Conservation (phyloP, 352 stramenopile genomes). For the Pythium phragmiticola region DNA sequence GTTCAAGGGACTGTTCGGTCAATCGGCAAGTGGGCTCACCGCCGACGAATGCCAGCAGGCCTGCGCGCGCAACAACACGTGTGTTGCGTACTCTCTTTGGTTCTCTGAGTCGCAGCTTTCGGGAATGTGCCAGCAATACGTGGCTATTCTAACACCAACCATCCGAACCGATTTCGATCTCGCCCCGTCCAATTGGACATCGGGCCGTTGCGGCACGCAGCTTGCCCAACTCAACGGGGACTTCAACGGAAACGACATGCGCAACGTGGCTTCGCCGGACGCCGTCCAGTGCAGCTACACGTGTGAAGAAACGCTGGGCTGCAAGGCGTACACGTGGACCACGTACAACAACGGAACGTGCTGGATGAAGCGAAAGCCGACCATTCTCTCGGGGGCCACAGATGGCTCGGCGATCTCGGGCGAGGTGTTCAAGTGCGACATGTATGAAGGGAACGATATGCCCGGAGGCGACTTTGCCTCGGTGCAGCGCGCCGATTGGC, state of each 20-base stretch:
- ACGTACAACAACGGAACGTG: slow-evolving; percentile 25
- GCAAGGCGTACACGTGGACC: slow-evolving; percentile 23
- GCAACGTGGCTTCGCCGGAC: neutral
- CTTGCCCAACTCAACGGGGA: slow-evolving; percentile 4
- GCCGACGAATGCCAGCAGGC: no score
- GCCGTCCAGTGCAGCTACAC: neutral
- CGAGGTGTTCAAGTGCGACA: slow-evolving; percentile 6
- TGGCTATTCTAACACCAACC: no score
- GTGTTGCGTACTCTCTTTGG: no score
- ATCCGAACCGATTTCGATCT: no score
- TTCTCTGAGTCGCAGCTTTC: no score
- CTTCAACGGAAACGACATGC: slow-evolving; percentile 15
- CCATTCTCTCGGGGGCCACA: no score
- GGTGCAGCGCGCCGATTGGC: neutral
- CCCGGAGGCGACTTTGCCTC: neutral
- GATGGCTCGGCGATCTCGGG: slow-evolving; percentile 12
- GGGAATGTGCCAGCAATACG: no score
- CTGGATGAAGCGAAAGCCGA: slow-evolving; percentile 31
- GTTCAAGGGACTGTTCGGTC: no score
- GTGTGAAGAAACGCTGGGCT: slow-evolving; percentile 8
- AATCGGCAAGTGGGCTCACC: no score
- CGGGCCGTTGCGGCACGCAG: neutral
- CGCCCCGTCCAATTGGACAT: no score
- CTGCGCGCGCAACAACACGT: no score
- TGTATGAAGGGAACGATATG: neutral